A percentile compares a stretch with the other conserved stretches of the same genome.
Evolutionary conservation across 768 basidiomycete genomes (phyloP).

Genomic region (Candolleomyces eurysporus): DNA sequence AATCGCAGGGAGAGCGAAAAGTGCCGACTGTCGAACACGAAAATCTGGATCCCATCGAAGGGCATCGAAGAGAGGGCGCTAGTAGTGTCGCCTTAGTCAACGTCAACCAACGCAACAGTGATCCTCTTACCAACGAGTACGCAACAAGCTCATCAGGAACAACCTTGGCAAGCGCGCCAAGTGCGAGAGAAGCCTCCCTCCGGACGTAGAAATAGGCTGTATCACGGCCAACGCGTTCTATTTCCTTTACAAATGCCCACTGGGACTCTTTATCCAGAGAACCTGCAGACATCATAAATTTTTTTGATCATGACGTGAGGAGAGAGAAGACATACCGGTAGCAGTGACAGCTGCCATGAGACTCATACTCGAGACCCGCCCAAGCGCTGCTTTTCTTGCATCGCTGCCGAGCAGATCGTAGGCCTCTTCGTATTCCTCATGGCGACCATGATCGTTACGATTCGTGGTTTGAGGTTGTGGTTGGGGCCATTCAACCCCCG

Average conservation of each 20-base stretch:
- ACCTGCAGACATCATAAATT: constrained; percentile 25
- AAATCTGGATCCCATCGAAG: constrained; percentile 68
- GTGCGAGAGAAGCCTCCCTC: constrained; percentile 82
- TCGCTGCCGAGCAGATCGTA: constrained; percentile 16
- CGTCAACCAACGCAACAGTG: too few species aligned
- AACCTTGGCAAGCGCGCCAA: constrained; percentile 86
- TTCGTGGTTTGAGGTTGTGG: background rate
- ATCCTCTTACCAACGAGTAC: constrained; percentile 52
- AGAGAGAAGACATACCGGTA: constrained; percentile 49
- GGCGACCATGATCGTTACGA: background rate
- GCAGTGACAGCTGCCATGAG: constrained; percentile 86
- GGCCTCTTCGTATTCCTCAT: constrained; percentile 7
- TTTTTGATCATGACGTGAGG: background rate
- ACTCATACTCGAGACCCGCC: constrained; percentile 89
- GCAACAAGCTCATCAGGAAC: constrained; percentile 73
- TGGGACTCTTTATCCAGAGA: constrained; percentile 55
- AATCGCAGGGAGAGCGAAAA: constrained; percentile 83
- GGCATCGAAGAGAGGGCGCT: constrained; percentile 80
- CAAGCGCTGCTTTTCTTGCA: constrained; percentile 76
- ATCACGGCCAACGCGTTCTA: constrained; percentile 65
- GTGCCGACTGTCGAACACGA: constrained; percentile 85
- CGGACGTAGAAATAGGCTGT: constrained; percentile 70
- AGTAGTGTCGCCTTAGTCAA: constrained; percentile 6
- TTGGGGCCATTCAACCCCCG: constrained; percentile 1
- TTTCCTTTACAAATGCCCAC: constrained; percentile 67